A percentile compares a stretch with the other conserved stretches of the same genome.
These are phyloP conservation scores for Fusarium sambucinum DNA, from an alignment of 2,329 filamentous ascomycete genomes.

Conservation along the genomic window DNA sequence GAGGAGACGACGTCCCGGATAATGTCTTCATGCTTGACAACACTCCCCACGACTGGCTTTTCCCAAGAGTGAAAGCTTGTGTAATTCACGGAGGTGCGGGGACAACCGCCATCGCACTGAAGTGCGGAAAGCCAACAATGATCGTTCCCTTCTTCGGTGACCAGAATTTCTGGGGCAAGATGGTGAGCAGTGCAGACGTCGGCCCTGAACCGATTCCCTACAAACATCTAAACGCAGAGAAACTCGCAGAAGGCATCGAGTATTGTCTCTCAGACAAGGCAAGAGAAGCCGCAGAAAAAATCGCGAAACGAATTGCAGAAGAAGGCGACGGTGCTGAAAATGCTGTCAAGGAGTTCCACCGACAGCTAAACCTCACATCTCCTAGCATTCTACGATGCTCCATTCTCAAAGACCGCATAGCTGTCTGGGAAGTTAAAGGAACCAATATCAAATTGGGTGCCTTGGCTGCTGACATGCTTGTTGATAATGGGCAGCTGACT, in stretches of 20 bases:
- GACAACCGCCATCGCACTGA: conserved; percentile 79
- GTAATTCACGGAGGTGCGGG: conserved; percentile 84
- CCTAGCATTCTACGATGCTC: conserved; percentile 73
- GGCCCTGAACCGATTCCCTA: conserved; percentile 77
- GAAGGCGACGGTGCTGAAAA: conserved; percentile 78
- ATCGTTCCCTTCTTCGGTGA: conserved; percentile 85
- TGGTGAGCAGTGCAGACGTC: conserved; percentile 72
- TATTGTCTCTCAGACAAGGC: conserved; percentile 74
- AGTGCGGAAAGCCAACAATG: conserved; percentile 78
- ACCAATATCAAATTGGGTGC: conserved; percentile 71
- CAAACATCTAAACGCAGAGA: conserved; percentile 73
- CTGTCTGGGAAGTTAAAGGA: conserved; percentile 74
- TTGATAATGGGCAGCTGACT: conserved; percentile 69
- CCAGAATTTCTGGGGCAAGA: conserved; percentile 81
- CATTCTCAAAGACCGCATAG: conserved; percentile 71
- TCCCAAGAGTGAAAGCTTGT: conserved; percentile 73
- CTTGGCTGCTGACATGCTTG: conserved; percentile 73
- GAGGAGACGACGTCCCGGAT: conserved; percentile 68
- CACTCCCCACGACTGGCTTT: conserved; percentile 82
- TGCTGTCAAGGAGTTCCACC: conserved; percentile 75
- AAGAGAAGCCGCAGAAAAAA: conserved; percentile 65
- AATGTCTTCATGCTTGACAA: conserved; percentile 80
- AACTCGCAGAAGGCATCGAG: conserved; percentile 76
- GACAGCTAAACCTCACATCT: conserved; percentile 65
- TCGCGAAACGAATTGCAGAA: conserved; percentile 70